Base-by-base conservation (phyloP, 148 eudicot species). In the Euryodendron excelsum region DNA sequence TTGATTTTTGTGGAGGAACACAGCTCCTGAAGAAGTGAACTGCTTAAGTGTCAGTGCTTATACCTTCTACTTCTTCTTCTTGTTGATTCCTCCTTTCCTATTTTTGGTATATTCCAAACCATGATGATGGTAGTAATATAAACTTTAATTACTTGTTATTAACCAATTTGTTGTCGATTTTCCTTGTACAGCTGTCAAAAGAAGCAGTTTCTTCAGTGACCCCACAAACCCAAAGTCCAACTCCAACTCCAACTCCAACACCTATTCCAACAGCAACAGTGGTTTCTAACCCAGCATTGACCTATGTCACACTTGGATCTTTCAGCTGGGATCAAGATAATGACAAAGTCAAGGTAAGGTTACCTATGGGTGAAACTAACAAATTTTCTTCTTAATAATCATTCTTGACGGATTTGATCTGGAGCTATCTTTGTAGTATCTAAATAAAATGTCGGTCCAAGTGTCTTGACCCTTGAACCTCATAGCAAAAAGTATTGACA, bases 261-360 rank as follows among this genome's bases (percentile, higher is more conserved):
- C 87, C 91, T 52, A 41, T 68, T 77, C 56, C 88, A 36, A 62
- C 86, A 2, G 75, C 82, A 18, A 82, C 86, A 74, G 80, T 72
- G 74, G 80, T 81, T 56, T 8, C 90, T 12, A 70, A 52, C 25
- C 87, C 98, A 28, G 73, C 84, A 36, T 53, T 93, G 73, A 86
- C 45, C 44, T 95, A 95, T 76, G 48, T 72, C 14, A 76, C 93
- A 15, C 89, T 93, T 56, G 80, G 85, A 59, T 84, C 98, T 74
- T 95, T 93, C 81, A 93, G 98, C 92, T 95, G 97, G 97, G 98
- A 95, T 81, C 98, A 95, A 81, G 98, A 93, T 75, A 80, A 25
- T 78, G 97, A 90, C 58, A 90, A 95, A 85, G 80, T 95, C 55
- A 95, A 95, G 98, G 98, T 95, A 73, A 73, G 52, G 8, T 28